Conservation (phyloP, 257 asterid species). For the Misopates orontium region DNA sequence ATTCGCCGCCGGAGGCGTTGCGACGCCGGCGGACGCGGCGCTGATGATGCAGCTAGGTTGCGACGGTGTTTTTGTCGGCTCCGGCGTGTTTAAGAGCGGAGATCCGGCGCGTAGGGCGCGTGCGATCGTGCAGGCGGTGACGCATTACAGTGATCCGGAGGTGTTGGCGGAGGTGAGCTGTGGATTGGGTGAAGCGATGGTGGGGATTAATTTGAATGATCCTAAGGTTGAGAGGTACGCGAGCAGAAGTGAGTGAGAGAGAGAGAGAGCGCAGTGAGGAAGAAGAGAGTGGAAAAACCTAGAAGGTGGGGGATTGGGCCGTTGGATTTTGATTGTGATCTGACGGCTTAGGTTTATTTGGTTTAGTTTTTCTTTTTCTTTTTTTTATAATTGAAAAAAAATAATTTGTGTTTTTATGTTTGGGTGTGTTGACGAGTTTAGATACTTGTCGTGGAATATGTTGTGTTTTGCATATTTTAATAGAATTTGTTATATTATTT, state of each 20-base stretch:
- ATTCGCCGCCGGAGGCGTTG: conserved; percentile 60
- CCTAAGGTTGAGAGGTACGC: conserved; percentile 60
- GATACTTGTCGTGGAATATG: not conserved
- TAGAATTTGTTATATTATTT: not conserved
- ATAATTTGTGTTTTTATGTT: not conserved
- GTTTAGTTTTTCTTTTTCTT: not conserved
- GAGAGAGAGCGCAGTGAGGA: not conserved
- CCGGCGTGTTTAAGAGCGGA: conserved; percentile 61
- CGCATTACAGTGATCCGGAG: conserved; percentile 58
- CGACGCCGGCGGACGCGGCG: conserved; percentile 61
- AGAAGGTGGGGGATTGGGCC: no score
- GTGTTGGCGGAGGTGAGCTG: conserved; percentile 56
- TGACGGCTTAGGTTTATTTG: not conserved
- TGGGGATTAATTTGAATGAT: conserved; percentile 55
- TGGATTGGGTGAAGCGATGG: conserved; percentile 61
- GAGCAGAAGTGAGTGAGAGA: conserved; percentile 39
- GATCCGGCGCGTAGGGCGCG: conserved; percentile 58
- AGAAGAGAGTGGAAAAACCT: not conserved
- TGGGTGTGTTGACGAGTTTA: not conserved
- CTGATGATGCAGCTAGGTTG: conserved; percentile 65
- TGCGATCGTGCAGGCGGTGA: conserved; percentile 60
- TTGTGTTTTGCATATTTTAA: not conserved
- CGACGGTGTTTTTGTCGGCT: conserved; percentile 60
- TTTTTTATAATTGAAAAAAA: not conserved
- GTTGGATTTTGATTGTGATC: no score